phyloP scores from a whole-genome alignment of 1,139 yeast species.

The Sugiyamaella novakii region DNA sequence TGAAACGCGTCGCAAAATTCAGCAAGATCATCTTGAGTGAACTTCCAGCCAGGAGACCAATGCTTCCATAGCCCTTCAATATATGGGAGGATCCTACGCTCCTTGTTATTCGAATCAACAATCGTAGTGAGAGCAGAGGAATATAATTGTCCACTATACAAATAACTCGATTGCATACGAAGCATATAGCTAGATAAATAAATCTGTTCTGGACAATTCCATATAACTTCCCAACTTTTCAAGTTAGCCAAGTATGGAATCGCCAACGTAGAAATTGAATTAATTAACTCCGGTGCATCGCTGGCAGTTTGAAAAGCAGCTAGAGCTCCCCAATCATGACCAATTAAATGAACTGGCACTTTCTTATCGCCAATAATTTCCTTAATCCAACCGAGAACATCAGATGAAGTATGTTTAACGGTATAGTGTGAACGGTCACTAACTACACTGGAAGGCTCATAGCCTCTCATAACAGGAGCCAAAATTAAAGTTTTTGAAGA shows the following conservation, averaged over 20 bases:
- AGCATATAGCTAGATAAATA: constrained; percentile 34
- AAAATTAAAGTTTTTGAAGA: constrained; percentile 24
- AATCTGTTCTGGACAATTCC: constrained; percentile 30
- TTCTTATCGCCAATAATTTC: constrained; percentile 21
- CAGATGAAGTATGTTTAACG: constrained; percentile 28
- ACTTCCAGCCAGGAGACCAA: constrained; percentile 36
- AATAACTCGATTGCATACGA: constrained; percentile 32
- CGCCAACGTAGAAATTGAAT: constrained; percentile 30
- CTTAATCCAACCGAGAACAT: constrained; percentile 27
- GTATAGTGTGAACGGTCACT: constrained; percentile 21
- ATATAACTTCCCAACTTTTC: constrained; percentile 17
- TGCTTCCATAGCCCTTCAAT: constrained; percentile 31
- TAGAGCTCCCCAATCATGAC: constrained; percentile 39
- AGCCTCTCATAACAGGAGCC: constrained; percentile 36
- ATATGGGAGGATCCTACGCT: constrained; percentile 24
- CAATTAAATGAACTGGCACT: constrained; percentile 32
- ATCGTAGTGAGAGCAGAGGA: constrained; percentile 6
- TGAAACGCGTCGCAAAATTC: constrained; percentile 28
- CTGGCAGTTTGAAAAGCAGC: constrained; percentile 28
- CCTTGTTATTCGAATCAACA: constrained; percentile 1
- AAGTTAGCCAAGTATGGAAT: constrained; percentile 34
- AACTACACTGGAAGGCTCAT: constrained; percentile 33
- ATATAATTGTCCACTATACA: constrained; percentile 21
- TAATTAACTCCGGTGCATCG: constrained; percentile 29
- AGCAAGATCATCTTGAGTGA: constrained; percentile 26